Conservation (phyloP, 2,329 filamentous ascomycete genomes). For the Tolypocladium endophyticum region DNA sequence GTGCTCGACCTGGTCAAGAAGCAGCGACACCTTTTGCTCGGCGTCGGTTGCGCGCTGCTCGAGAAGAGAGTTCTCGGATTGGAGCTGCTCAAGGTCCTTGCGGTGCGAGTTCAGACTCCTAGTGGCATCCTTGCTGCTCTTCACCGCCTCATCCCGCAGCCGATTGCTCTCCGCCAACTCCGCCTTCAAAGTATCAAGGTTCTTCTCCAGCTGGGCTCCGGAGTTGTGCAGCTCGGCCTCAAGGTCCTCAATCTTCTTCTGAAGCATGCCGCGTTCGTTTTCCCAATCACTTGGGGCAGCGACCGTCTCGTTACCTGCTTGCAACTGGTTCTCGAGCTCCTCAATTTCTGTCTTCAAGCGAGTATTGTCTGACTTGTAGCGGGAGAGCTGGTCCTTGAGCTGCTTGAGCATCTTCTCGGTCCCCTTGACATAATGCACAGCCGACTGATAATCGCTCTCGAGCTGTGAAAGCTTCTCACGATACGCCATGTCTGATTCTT, state of each 20-base stretch:
- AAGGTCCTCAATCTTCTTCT: slow-evolving; percentile 56
- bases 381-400: slow-evolving; percentile 93
- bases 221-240: slow-evolving; percentile 60
- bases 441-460: slow-evolving; percentile 95
- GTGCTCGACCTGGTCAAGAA: slow-evolving; percentile 88
- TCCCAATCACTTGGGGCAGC: slow-evolving; percentile 58
- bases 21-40: slow-evolving; percentile 82
- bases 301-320: slow-evolving; percentile 21
- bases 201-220: slow-evolving; percentile 57
- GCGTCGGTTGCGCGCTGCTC: slow-evolving; percentile 81
- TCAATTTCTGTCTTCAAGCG: slow-evolving; percentile 77
- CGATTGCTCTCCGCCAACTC: slow-evolving; percentile 55
- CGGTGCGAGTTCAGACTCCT: slow-evolving; percentile 49
- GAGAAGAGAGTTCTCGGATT: slow-evolving; percentile 69
- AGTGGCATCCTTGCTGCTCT: slow-evolving; percentile 40
- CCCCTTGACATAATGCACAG: slow-evolving; percentile 94
- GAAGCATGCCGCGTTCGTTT: slow-evolving; percentile 56
- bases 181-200: slow-evolving; percentile 57
- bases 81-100: slow-evolving; percentile 68
- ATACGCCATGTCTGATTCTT: slow-evolving; percentile 81
- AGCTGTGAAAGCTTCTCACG: slow-evolving; percentile 88
- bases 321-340: slow-evolving; percentile 45
- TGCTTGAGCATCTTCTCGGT: slow-evolving; percentile 99
- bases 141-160: slow-evolving; percentile 59
- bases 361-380: slow-evolving; percentile 79